Conservation (phyloP, 768 basidiomycete species). For the Peribolospora baueri region DNA sequence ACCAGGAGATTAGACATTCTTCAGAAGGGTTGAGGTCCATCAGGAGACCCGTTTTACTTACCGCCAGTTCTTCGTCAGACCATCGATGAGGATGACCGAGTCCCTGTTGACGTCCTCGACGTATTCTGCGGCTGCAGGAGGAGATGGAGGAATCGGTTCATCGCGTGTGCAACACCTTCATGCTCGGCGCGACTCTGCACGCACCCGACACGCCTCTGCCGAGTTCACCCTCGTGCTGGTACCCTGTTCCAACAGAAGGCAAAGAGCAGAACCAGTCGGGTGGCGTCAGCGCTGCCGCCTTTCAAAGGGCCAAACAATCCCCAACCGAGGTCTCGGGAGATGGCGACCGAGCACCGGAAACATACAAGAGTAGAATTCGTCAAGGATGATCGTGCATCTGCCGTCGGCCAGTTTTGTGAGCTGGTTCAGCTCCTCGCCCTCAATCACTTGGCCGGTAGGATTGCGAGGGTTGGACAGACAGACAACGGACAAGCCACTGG, state of each 20-base stretch:
- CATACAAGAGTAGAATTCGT: conserved; percentile 61
- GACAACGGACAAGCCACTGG: conserved; percentile 31
- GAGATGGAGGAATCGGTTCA: conserved; percentile 3
- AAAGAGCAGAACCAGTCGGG: conserved; percentile 1
- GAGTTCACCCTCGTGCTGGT: conserved; percentile 6
- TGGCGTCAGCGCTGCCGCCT: not conserved
- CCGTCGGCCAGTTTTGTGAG: conserved; percentile 40
- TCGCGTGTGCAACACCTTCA: conserved; percentile 1
- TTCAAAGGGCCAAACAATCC: too few relatives aligned
- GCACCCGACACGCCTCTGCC: too few relatives aligned
- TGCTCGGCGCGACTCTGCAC: not conserved
- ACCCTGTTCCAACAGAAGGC: not conserved
- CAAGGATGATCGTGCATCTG: conserved; percentile 33
- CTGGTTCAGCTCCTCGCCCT: conserved; percentile 56
- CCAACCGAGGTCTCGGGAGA: not conserved
- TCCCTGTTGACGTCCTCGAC: conserved; percentile 57
- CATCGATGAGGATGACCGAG: conserved; percentile 40
- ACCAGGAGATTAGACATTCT: too few relatives aligned
- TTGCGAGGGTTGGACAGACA: conserved; percentile 88
- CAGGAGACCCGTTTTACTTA: conserved; percentile 8
- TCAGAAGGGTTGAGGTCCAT: too few relatives aligned
- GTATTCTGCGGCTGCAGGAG: conserved; percentile 40
- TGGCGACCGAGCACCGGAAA: not conserved
- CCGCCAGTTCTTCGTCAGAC: conserved; percentile 89
- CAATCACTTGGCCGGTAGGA: conserved; percentile 72